These are phyloP conservation scores for Straminergon stramineum DNA, from an alignment of 225 moss, liverwort and hornwort species.

Conservation along the genomic window DNA sequence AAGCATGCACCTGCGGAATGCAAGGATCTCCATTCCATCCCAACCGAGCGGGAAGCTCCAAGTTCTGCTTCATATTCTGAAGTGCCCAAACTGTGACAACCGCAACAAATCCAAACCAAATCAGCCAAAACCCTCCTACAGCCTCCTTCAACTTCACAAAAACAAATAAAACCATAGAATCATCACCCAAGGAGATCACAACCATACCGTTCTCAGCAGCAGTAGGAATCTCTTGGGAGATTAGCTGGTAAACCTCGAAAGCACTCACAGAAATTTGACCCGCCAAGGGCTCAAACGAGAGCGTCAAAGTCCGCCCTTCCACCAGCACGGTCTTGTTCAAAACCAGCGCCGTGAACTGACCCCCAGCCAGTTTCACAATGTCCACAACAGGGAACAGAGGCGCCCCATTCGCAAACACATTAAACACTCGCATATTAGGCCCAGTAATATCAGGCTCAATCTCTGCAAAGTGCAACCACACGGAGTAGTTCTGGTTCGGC, in stretches of 20 bases:
- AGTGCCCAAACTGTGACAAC: constrained; percentile 69
- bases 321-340: constrained; percentile 65
- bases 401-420: constrained; percentile 57
- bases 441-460: constrained; percentile 26
- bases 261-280: constrained; percentile 55
- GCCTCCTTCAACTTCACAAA: background rate
- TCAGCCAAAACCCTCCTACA: background rate
- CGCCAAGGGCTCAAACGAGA: constrained; percentile 45
- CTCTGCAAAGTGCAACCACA: constrained; percentile 92
- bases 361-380: constrained; percentile 43
- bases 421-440: constrained; percentile 50
- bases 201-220: constrained; percentile 37
- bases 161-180: background rate
- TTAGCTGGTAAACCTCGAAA: constrained; percentile 78
- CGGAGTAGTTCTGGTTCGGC: constrained; percentile 70
- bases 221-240: constrained; percentile 47
- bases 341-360: constrained; percentile 42
- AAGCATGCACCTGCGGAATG: constrained; percentile 79
- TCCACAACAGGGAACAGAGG: constrained; percentile 52
- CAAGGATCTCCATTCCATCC: constrained; percentile 98
- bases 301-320: constrained; percentile 55
- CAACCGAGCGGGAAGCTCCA: constrained; percentile 68
- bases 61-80: constrained; percentile 48
- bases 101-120: background rate
- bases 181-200: too few species aligned